Base-by-base conservation (phyloP, 805 yeast species). In the Wickerhamiella slavikovae region DNA sequence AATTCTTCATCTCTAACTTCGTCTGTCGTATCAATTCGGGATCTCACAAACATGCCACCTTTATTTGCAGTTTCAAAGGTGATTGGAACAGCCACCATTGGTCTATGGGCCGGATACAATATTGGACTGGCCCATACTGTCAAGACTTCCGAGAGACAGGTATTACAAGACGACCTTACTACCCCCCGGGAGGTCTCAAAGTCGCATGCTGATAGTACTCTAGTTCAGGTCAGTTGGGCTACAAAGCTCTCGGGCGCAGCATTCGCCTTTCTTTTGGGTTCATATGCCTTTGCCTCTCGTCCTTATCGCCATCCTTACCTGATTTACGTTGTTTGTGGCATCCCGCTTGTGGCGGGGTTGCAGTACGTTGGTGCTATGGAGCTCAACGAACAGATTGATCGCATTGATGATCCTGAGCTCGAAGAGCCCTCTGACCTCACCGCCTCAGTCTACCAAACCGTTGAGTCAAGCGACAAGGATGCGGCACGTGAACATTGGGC, bases 21-120 rank as follows among this genome's bases (percentile, higher is more conserved):
- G n/a, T n/a, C n/a, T n/a, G n/a, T n/a, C n/a, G n/a, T n/a, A n/a
- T n/a, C n/a, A n/a, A n/a, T n/a, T n/a, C n/a, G n/a, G n/a, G n/a
- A n/a, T n/a, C n/a, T n/a, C n/a, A n/a, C n/a, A n/a, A n/a, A n/a
- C 21, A 24, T 24, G 26, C 17, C 26, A 5, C 26, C 26, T 14
- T 7, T 24, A 12, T 16, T 24, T 7, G 6, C 46, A 9, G 41
- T 50, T 22, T 30, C 49, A 16, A 50, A 50, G 32, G 50, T 50
- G 28, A 30, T 48, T 17, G 55, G 55, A 8, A 51, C 55, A 18
- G 46, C 46, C 17, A 41, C 54, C 12, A 37, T 51, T 25, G 55
- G 55, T 15, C 36, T 50, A 15, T 44, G 52, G 39, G 50, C 55
- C 28, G 54, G 54, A 16, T 41, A 42, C 27, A 42, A 49, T 35